Percentiles rank a stretch among this genome's conserved stretches.
These are phyloP conservation scores for Lunularia cruciata DNA, from an alignment of 225 moss, liverwort and hornwort species.

Conservation along the genomic window DNA sequence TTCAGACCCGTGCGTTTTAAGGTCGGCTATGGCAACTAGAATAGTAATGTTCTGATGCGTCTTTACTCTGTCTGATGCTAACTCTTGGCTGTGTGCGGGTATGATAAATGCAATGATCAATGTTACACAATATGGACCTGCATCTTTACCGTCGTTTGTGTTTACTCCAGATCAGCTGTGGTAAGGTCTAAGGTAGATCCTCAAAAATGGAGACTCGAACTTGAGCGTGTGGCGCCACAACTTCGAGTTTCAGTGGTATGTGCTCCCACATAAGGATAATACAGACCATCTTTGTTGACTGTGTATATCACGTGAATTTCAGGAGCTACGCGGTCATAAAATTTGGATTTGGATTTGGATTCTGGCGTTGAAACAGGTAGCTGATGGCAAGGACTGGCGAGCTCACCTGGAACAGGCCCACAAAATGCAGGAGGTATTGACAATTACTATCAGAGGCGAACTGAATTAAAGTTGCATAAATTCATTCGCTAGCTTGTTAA, in stretches of 20 bases:
- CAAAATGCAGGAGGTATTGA: constrained; percentile 39
- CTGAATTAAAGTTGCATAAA: too few species aligned
- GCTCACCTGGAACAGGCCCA: constrained; percentile 53
- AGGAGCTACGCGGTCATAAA: too few species aligned
- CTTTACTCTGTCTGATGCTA: background rate
- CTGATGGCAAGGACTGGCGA: constrained; percentile 62
- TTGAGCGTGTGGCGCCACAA: constrained; percentile 58
- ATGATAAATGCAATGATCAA: background rate
- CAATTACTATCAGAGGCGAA: too few species aligned
- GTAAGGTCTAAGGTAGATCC: constrained; percentile 35
- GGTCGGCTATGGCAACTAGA: too few species aligned
- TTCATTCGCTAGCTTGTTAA: too few species aligned
- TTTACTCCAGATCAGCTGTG: constrained; percentile 8
- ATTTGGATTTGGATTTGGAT: too few species aligned
- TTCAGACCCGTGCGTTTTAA: constrained; percentile 21
- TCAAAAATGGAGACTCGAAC: constrained; percentile 60
- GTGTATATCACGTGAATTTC: background rate
- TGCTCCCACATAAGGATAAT: too few species aligned
- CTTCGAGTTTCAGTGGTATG: constrained; percentile 24
- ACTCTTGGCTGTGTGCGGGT: background rate
- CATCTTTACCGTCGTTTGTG: background rate
- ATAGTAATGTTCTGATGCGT: too few species aligned
- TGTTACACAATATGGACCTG: background rate
- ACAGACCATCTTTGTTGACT: background rate
- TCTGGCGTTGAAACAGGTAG: constrained; percentile 24